A percentile compares a stretch with the other conserved stretches of the same genome.
These are phyloP conservation scores for Lentinula boryana DNA, from an alignment of 768 basidiomycete genomes.

Conservation along the genomic window DNA sequence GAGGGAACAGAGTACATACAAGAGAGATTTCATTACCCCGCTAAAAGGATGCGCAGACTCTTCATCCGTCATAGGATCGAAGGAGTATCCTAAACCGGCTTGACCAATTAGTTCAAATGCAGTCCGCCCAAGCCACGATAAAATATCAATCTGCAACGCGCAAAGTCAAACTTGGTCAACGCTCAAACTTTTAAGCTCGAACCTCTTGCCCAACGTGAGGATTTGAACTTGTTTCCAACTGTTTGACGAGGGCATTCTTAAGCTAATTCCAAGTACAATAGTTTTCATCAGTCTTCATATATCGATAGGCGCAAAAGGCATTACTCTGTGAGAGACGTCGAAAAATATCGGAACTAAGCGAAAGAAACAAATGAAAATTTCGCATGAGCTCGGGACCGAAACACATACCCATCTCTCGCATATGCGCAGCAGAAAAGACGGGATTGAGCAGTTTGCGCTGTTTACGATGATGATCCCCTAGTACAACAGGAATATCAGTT, in stretches of 20 bases:
- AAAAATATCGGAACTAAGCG: neutral
- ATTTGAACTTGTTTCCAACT: neutral
- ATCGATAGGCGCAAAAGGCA: neutral
- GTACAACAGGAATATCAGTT: neutral
- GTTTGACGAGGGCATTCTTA: neutral
- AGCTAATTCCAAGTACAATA: neutral
- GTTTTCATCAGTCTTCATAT: neutral
- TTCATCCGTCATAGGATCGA: conserved; percentile 22
- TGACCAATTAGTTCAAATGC: conserved; percentile 32
- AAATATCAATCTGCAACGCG: conserved; percentile 18
- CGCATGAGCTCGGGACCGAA: conserved; percentile 15
- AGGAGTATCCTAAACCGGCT: conserved; percentile 30
- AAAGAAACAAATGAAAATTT: conserved; percentile 10
- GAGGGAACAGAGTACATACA: conserved; percentile 8
- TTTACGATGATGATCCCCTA: conserved; percentile 16
- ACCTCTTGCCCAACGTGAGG: neutral
- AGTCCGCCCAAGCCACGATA: conserved; percentile 28
- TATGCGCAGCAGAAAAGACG: conserved; percentile 25
- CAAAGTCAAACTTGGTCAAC: neutral
- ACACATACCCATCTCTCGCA: conserved; percentile 24
- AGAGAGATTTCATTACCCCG: conserved; percentile 9
- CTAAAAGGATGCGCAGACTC: conserved; percentile 8
- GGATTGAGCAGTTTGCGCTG: conserved; percentile 14
- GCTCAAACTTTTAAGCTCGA: neutral
- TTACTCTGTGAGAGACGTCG: neutral